Base-by-base conservation (phyloP, 768 basidiomycete species). In the Russula vinacea region DNA sequence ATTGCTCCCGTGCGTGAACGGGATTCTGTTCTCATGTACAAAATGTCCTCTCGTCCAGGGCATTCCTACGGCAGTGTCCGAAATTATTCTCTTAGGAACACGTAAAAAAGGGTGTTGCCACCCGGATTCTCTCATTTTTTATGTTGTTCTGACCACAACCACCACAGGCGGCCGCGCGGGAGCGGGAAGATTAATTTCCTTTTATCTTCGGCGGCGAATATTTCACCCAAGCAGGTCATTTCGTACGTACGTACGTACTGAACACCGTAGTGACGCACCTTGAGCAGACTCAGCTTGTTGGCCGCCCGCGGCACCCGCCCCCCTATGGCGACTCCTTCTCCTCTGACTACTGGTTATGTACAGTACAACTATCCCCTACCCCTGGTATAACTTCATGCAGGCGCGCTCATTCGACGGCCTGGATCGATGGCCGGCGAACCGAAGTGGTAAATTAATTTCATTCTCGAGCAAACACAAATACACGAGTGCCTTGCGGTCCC, bases 401-500 rank as follows among this genome's bases (percentile, higher is more conserved):
- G 32, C 39, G 45, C 32, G 37, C 45, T n/a, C 47, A n/a, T 29
- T 19, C 14, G 29, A 51, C 16, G 29, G 22, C 14, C n/a, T 22
- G 32, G 39, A 7, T 35, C 52, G 49, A 54, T 53, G 45, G 52
- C 40, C 58, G 58, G 58, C 22, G 29, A 22, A 9, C 58, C 32
- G 60, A 61, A 54, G 52, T 61, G 42, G 22, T 54, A 42, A 33
- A 45, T 26, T 45, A 13, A 32, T 44, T 44, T 42, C 10, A 17
- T 47, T 49, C n/a, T 50, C 11, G 44, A 16, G 37, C 37, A 33
- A 47, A 45, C 32, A 53, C 22, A 19, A 47, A 53, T 24, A 47
- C 24, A 33, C 29, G 29, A 26, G 60, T 14, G n/a, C 63, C 63
- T 40, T 49, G 53, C 32, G 58, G 37, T 50, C 29, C 40, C 58